Percentiles rank a stretch among this genome's conserved stretches.
Evolutionary conservation across 2,329 filamentous ascomycete genomes (phyloP).

Genomic region (Cordyceps militaris): DNA sequence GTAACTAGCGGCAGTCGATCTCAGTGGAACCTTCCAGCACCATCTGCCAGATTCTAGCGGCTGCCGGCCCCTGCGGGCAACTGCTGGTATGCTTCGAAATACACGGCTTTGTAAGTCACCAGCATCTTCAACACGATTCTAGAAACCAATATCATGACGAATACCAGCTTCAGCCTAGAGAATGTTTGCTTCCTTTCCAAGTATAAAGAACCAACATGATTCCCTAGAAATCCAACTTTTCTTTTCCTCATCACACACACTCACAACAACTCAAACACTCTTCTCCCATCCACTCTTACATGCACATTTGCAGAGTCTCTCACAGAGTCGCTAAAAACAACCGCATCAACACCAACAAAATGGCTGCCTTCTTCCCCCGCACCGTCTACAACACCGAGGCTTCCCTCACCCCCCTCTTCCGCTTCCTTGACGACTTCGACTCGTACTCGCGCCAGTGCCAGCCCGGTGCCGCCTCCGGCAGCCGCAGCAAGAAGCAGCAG

Average conservation of each 20-base stretch:
- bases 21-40: slow-evolving; percentile 22
- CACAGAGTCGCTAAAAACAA: slow-evolving; percentile 7
- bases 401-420: slow-evolving; percentile 55
- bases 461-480: not conserved
- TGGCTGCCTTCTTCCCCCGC: slow-evolving; percentile 55
- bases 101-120: slow-evolving; percentile 15
- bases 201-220: slow-evolving; percentile 26
- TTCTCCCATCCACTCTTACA: slow-evolving; percentile 14
- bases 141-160: slow-evolving; percentile 8
- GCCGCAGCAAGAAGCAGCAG: slow-evolving; percentile 15
- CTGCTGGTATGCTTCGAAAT: slow-evolving; percentile 16
- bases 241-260: slow-evolving; percentile 13
- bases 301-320: slow-evolving; percentile 11
- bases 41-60: slow-evolving; percentile 18
- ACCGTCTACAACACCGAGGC: slow-evolving; percentile 42
- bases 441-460: slow-evolving; percentile 40
- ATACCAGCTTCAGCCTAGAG: slow-evolving; percentile 4
- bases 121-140: slow-evolving; percentile 14
- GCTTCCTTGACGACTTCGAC: slow-evolving; percentile 58
- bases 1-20: not conserved
- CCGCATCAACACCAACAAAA: slow-evolving; percentile 32
- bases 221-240: slow-evolving; percentile 13
- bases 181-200: slow-evolving; percentile 3
- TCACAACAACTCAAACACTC: slow-evolving; percentile 21
- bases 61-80: slow-evolving; percentile 16